These are phyloP conservation scores for Colletotrichum musicola DNA, from an alignment of 2,329 filamentous ascomycete genomes.

Conservation along the genomic window DNA sequence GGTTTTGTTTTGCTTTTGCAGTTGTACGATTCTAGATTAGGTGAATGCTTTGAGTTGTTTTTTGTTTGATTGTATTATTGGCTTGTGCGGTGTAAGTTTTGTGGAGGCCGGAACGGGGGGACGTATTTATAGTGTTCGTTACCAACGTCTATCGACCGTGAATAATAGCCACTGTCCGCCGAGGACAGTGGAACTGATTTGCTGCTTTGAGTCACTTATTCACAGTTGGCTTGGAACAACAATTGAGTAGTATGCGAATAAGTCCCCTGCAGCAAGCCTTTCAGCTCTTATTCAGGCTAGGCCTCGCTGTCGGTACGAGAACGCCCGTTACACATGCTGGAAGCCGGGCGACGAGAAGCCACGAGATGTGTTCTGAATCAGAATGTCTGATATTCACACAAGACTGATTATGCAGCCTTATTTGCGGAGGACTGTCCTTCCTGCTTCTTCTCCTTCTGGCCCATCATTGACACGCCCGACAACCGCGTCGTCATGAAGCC, in stretches of 20 bases:
- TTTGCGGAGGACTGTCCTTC: background rate
- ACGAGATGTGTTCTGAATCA: too few species aligned
- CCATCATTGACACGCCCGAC: background rate
- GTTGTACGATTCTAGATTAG: too few species aligned
- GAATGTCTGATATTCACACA: background rate
- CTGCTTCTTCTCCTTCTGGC: background rate
- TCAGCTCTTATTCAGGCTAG: background rate
- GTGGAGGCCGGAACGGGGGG: too few species aligned
- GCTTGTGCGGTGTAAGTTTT: too few species aligned
- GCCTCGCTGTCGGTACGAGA: background rate
- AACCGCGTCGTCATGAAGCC: slow-evolving; percentile 74
- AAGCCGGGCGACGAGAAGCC: background rate
- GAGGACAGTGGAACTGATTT: too few species aligned
- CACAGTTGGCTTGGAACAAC: background rate
- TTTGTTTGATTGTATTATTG: too few species aligned
- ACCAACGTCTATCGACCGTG: too few species aligned
- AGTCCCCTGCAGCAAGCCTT: slow-evolving; percentile 6
- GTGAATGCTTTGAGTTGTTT: too few species aligned
- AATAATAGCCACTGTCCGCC: too few species aligned
- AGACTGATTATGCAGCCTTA: background rate
- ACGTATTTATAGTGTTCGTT: too few species aligned
- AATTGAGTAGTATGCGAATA: background rate
- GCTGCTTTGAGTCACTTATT: too few species aligned
- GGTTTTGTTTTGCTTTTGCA: background rate
- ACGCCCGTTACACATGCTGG: background rate